Evolutionary conservation across 148 eudicot species (phyloP).

Genomic region (Pouteria glomerata): DNA sequence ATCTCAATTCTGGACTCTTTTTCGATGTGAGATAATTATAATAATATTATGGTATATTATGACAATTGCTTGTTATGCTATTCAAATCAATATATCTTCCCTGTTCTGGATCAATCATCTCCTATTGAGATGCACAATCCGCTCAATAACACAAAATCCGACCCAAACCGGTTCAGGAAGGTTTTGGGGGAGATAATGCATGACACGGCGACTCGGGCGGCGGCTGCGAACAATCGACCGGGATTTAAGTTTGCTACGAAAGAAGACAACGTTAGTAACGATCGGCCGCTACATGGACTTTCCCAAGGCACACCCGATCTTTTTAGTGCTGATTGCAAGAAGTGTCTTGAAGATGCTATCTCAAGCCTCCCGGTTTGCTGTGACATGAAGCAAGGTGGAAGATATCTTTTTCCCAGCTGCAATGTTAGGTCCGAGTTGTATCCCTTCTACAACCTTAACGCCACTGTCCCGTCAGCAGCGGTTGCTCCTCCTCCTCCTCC

Average conservation of each 20-base stretch:
- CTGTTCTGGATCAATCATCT: not conserved
- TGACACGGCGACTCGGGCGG: constrained; percentile 5
- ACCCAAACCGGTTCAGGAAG: not conserved
- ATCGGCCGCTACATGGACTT: constrained; percentile 14
- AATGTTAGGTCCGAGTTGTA: constrained; percentile 21
- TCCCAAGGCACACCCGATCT: constrained; percentile 40
- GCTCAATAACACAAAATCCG: not conserved
- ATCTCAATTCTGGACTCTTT: too few species aligned
- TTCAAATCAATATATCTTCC: constrained; percentile 17
- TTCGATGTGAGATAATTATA: too few species aligned
- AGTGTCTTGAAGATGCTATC: constrained; percentile 13
- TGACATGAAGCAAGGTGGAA: constrained; percentile 9
- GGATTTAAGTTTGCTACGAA: constrained; percentile 16
- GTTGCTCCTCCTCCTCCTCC: not conserved
- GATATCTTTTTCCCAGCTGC: constrained; percentile 25
- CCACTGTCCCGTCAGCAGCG: not conserved
- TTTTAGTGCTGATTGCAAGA: constrained; percentile 8
- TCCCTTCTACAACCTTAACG: constrained; percentile 19
- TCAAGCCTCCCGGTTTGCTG: not conserved
- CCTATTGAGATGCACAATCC: not conserved
- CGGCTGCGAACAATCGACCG: not conserved
- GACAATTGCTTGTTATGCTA: constrained; percentile 9
- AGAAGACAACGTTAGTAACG: not conserved
- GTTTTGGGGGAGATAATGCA: not conserved
- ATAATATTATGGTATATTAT: too few species aligned